Percentiles rank a stretch among this genome's conserved stretches.
phyloP scores from a whole-genome alignment of 805 yeast genomes.

The Priceomyces haplophilus region DNA sequence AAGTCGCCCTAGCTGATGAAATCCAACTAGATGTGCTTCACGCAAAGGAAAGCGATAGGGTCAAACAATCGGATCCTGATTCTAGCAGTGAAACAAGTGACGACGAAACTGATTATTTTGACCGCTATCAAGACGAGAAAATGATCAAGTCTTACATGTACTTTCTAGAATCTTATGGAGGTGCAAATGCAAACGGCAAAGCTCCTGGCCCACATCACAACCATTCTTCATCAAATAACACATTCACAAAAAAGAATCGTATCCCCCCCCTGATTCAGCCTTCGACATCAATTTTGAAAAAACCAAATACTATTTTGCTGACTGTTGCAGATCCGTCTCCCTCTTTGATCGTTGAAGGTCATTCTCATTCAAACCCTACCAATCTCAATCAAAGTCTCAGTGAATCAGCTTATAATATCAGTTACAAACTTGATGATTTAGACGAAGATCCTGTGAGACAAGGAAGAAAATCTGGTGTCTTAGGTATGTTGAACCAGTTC shows the following conservation, averaged over 20 bases:
- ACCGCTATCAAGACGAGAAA: slow-evolving; percentile 66
- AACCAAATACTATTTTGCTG: slow-evolving; percentile 4
- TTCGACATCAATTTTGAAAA: slow-evolving; percentile 1
- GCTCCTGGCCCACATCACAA: not conserved
- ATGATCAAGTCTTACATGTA: slow-evolving; percentile 90
- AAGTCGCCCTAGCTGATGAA: slow-evolving; percentile 8
- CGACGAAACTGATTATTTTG: slow-evolving; percentile 15
- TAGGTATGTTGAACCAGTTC: slow-evolving; percentile 77
- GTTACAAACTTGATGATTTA: slow-evolving; percentile 30
- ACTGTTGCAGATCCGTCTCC: slow-evolving; percentile 16
- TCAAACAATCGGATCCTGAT: slow-evolving; percentile 6
- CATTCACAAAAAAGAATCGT: slow-evolving; percentile 2
- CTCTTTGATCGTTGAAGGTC: slow-evolving; percentile 12
- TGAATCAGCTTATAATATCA: slow-evolving; percentile 28
- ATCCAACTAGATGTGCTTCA: slow-evolving; percentile 17
- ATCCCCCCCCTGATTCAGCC: not conserved
- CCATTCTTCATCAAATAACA: slow-evolving; percentile 1
- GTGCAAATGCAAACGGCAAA: slow-evolving; percentile 11
- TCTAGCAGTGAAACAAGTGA: slow-evolving; percentile 12
- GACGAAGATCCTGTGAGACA: slow-evolving; percentile 27
- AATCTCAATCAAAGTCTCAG: slow-evolving; percentile 5
- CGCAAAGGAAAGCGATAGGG: slow-evolving; percentile 11
- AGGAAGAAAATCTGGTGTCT: slow-evolving; percentile 52
- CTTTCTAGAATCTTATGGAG: slow-evolving; percentile 77
- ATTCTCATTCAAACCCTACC: not conserved